Base-by-base conservation (phyloP, 257 asterid species). In the Nicotiana noctiflora region DNA sequence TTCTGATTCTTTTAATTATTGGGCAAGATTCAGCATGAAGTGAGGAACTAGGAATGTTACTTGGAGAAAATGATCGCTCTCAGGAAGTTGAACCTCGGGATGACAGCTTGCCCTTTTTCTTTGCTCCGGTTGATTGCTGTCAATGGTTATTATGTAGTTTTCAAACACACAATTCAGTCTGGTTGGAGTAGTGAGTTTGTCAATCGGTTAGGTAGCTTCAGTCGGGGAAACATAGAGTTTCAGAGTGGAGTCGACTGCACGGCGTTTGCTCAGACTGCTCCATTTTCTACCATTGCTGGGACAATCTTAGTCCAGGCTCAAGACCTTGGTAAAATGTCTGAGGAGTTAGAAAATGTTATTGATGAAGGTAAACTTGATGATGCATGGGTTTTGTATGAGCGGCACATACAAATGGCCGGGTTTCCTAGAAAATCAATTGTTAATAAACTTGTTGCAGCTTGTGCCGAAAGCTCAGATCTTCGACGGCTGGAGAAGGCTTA, bases 251-350 rank as follows among this genome's bases (percentile, higher is more conserved):
- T 80, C 46, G 61, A 64, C 8, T 32, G 75, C 52, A 70, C 67
- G 61, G 40, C 8, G 17, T 81, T 84, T 83, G 55, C 81, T 82
- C 84, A 29, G 55, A 61, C 80, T 76, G 82, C 87, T 32, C 81
- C 85, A 8, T 91, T 89, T 84, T 87, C 98, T 21, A 87, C 93
- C 27, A 40, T 83, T 56, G 82, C 87, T 74, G 91, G 90, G 66
- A 86, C 96, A 12, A 85, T 95, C 82, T 89, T 95, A 72, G 96
- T 93, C 80, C 97, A 90, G 89, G 97, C 99, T 77, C 91, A 94
- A 37, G 98, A 95, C 65, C 86, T 87, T 5, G 96, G 96, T n/a
- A 92, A 88, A 86, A 86, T 95, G 64, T 89, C 86, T 4, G 93
- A 90, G 88, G 96, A 92, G 81, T 81, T 93, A 29, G 97, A 93